Percentiles rank a stretch among this genome's conserved stretches.
phyloP scores from a whole-genome alignment of 164 flowering plant genomes.

The Platanus orientalis region DNA sequence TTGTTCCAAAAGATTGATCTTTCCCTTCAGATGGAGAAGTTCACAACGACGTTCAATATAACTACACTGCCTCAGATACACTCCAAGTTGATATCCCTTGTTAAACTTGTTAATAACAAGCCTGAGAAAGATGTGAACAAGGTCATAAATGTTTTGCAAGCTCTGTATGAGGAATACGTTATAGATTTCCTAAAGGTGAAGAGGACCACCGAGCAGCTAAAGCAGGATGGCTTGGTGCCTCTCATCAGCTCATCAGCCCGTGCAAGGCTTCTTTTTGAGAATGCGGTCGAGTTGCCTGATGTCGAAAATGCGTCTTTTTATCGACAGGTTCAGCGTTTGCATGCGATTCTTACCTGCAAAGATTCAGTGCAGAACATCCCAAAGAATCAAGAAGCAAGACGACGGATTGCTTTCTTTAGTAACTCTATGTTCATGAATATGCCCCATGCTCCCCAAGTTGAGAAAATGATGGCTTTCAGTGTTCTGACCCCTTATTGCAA shows the following conservation, averaged over 20 bases:
- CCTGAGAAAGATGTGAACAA: slow-evolving; percentile 40
- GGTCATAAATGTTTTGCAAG: slow-evolving; percentile 67
- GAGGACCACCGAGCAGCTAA: slow-evolving; percentile 42
- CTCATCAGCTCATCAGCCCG: slow-evolving; percentile 21
- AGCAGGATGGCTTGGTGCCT: slow-evolving; percentile 56
- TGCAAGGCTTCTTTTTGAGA: slow-evolving; percentile 64
- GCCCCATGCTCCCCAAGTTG: slow-evolving; percentile 87
- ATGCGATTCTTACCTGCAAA: slow-evolving; percentile 67
- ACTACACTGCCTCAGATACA: slow-evolving; percentile 46
- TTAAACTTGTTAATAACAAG: slow-evolving; percentile 47
- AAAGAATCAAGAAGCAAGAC: slow-evolving; percentile 69
- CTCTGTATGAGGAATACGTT: slow-evolving; percentile 62
- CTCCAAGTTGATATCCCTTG: slow-evolving; percentile 48
- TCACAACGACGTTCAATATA: slow-evolving; percentile 46
- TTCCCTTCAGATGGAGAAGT: slow-evolving; percentile 38
- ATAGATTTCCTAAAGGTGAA: slow-evolving; percentile 64
- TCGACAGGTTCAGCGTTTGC: slow-evolving; percentile 62
- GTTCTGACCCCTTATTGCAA: slow-evolving; percentile 91
- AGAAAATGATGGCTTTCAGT: slow-evolving; percentile 90
- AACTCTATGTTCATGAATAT: slow-evolving; percentile 97
- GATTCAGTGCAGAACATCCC: slow-evolving; percentile 88
- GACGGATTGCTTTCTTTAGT: slow-evolving; percentile 85
- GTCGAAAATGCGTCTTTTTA: slow-evolving; percentile 45
- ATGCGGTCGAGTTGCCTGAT: slow-evolving; percentile 62
- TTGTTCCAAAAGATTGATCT: slow-evolving; percentile 59